Evolutionary conservation across 345 rosid genomes (phyloP).

Genomic region (Syzygium jambos): DNA sequence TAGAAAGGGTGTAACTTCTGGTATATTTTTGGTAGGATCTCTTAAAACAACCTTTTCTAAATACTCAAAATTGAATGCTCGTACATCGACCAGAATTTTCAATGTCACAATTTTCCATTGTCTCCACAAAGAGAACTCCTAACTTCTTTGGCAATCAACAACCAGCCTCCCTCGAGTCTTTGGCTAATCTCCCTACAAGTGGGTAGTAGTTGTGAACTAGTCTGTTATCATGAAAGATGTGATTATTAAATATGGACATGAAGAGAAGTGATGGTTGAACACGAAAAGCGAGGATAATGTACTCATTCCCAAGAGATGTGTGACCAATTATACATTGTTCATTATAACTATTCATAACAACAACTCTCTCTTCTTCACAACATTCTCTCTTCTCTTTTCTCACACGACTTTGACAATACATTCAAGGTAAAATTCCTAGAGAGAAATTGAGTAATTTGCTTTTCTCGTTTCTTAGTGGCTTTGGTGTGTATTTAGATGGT

Average conservation of each 20-base stretch:
- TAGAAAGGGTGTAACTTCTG: background rate
- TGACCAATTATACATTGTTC: too few relatives aligned
- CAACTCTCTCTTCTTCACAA: too few relatives aligned
- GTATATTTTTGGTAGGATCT: background rate
- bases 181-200: constrained; percentile 47
- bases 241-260: constrained; percentile 7
- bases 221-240: constrained; percentile 14
- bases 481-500: too few relatives aligned
- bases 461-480: too few relatives aligned
- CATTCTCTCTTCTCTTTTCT: too few relatives aligned
- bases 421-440: too few relatives aligned
- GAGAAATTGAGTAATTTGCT: too few relatives aligned
- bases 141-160: constrained; percentile 16
- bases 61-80: background rate
- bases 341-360: too few relatives aligned
- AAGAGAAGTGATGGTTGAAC: too few relatives aligned
- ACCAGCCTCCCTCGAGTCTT: constrained; percentile 21
- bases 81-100: constrained; percentile 21
- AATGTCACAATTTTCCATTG: constrained; percentile 20
- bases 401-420: too few relatives aligned
- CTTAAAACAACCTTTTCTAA: background rate
- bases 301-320: too few relatives aligned
- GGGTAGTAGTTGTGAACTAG: constrained; percentile 53
- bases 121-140: constrained; percentile 46
- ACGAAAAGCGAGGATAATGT: too few relatives aligned